A percentile compares a stretch with the other conserved stretches of the same genome.
These are phyloP conservation scores for Aspergillus ustus DNA, from an alignment of 2,329 filamentous ascomycete genomes.

Conservation along the genomic window DNA sequence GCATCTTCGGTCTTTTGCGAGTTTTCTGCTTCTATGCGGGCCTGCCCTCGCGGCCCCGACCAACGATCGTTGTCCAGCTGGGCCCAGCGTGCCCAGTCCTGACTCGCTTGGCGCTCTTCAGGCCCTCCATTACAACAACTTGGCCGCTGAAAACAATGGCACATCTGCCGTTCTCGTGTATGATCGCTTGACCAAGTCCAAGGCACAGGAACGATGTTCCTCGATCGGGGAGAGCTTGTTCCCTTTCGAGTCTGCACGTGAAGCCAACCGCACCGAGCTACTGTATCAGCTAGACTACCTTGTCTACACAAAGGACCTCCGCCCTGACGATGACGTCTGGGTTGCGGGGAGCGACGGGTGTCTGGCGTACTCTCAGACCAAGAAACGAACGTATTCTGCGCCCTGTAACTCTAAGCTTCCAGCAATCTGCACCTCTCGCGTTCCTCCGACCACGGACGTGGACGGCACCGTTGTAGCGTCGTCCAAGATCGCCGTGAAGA, in stretches of 20 bases:
- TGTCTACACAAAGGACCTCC: slow-evolving; percentile 21
- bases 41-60: slow-evolving; percentile 21
- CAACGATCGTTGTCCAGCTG: slow-evolving; percentile 7
- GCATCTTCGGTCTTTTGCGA: slow-evolving; percentile 18
- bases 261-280: slow-evolving; percentile 24
- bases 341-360: slow-evolving; percentile 18
- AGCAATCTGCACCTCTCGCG: slow-evolving; percentile 28
- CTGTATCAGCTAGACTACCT: slow-evolving; percentile 33
- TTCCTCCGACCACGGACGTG: slow-evolving; percentile 26
- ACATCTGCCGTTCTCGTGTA: slow-evolving; percentile 29
- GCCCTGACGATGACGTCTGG: slow-evolving; percentile 23
- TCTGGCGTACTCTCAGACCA: slow-evolving; percentile 24
- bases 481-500: slow-evolving; percentile 27
- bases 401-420: slow-evolving; percentile 24
- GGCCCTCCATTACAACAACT: slow-evolving; percentile 32
- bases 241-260: slow-evolving; percentile 15
- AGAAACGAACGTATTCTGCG: slow-evolving; percentile 14
- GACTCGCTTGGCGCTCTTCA: slow-evolving; percentile 27
- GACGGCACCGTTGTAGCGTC: slow-evolving; percentile 19
- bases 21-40: slow-evolving; percentile 18
- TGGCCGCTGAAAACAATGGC: slow-evolving; percentile 31
- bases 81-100: slow-evolving; percentile 9
- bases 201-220: slow-evolving; percentile 24
- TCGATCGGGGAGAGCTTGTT: slow-evolving; percentile 31
- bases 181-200: slow-evolving; percentile 14